phyloP scores from a whole-genome alignment of 1,284 basidiomycete species.

The Rhodofomes roseus region DNA sequence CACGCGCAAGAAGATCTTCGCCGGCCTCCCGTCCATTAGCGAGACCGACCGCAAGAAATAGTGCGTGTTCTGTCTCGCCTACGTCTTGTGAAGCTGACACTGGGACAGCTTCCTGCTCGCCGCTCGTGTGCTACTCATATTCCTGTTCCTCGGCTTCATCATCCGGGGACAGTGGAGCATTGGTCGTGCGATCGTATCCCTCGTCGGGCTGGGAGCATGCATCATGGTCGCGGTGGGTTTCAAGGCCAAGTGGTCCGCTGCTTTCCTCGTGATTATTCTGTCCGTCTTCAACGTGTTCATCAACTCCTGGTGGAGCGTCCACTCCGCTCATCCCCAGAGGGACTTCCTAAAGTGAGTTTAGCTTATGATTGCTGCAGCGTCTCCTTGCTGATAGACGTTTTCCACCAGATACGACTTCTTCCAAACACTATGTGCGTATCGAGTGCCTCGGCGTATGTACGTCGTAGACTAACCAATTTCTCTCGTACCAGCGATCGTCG shows the following conservation, averaged over 20 bases:
- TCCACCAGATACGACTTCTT: constrained; percentile 81
- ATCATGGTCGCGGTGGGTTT: constrained; percentile 98
- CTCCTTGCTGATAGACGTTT: constrained; percentile 8
- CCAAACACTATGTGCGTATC: constrained; percentile 83
- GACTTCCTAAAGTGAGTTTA: constrained; percentile 89
- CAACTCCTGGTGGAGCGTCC: constrained; percentile 99
- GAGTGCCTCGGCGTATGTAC: not conserved
- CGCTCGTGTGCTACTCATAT: constrained; percentile 95
- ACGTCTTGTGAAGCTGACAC: constrained; percentile 4
- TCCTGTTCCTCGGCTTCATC: constrained; percentile 98
- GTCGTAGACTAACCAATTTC: constrained; percentile 10
- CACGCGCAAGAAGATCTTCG: constrained; percentile 85
- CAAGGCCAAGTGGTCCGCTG: constrained; percentile 98
- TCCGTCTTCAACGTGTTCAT: constrained; percentile 96
- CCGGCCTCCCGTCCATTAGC: constrained; percentile 85
- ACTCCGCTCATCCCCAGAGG: constrained; percentile 88
- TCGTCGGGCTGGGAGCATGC: constrained; percentile 90
- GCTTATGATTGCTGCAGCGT: not conserved
- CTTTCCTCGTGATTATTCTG: constrained; percentile 92
- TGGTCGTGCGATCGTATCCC: constrained; percentile 80
- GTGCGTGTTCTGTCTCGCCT: constrained; percentile 45
- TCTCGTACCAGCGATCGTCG: constrained; percentile 80
- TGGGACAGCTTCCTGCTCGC: constrained; percentile 85
- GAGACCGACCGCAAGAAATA: constrained; percentile 99
- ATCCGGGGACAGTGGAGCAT: constrained; percentile 91